These are phyloP conservation scores for Halophytophthora batemanensis DNA, from an alignment of 352 stramenopile species.

Conservation along the genomic window DNA sequence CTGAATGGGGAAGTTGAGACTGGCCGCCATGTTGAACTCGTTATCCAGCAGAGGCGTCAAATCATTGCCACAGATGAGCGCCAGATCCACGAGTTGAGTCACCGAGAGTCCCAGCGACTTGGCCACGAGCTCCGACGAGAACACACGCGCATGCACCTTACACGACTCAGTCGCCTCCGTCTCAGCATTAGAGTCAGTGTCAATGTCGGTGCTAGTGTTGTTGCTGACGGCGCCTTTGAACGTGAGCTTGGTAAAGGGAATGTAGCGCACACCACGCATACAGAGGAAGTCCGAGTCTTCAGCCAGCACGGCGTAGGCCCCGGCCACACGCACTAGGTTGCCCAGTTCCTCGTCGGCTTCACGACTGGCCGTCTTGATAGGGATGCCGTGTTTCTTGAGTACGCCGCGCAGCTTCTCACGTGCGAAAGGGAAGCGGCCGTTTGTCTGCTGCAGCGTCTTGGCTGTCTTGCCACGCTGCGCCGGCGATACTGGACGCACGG, in stretches of 20 bases:
- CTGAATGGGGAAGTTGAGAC: conserved; percentile 56
- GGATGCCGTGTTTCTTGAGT: conserved; percentile 45
- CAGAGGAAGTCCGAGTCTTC: conserved; percentile 90
- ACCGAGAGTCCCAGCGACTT: conserved; percentile 51
- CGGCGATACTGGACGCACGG: neutral
- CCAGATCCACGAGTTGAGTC: conserved; percentile 80
- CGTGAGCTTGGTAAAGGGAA: conserved; percentile 56
- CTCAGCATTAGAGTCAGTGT: too few species aligned
- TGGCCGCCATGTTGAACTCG: conserved; percentile 51
- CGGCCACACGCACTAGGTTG: conserved; percentile 46
- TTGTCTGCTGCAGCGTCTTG: conserved; percentile 50
- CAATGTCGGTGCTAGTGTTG: too few species aligned
- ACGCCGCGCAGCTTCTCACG: conserved; percentile 63
- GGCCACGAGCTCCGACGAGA: conserved; percentile 61
- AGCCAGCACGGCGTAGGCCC: conserved; percentile 62
- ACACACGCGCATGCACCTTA: conserved; percentile 67
- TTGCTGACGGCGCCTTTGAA: too few species aligned
- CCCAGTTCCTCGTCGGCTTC: conserved; percentile 82
- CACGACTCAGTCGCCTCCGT: neutral
- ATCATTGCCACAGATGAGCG: conserved; percentile 87
- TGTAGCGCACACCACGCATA: conserved; percentile 80
- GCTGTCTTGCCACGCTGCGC: conserved; percentile 11
- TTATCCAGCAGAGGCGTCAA: conserved; percentile 68
- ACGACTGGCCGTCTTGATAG: conserved; percentile 46
- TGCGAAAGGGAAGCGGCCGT: conserved; percentile 75